Conservation (phyloP, 495 filamentous ascomycete genomes). For the Amorphotheca resinae region DNA sequence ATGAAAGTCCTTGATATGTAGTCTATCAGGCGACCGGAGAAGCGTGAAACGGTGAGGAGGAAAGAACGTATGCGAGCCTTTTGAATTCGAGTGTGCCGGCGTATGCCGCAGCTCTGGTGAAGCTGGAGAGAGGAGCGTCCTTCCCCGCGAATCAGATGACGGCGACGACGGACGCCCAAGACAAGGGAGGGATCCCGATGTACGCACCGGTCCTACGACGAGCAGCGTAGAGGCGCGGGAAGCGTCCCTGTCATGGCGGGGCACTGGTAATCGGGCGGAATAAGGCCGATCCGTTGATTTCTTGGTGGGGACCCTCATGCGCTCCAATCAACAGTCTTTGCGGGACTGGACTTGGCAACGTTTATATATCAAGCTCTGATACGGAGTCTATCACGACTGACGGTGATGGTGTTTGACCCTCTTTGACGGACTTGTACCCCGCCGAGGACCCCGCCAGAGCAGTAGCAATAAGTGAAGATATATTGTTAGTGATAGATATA, state of each 20-base stretch:
- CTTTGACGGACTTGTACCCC: too few species aligned
- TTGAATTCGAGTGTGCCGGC: too few species aligned
- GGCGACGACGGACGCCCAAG: background rate
- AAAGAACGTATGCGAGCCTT: too few species aligned
- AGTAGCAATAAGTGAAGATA: too few species aligned
- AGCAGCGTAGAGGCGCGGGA: background rate
- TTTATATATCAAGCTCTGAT: too few species aligned
- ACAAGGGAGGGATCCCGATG: background rate
- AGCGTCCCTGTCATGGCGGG: background rate
- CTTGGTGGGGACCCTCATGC: background rate
- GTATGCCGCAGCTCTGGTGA: too few species aligned
- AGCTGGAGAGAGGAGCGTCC: too few species aligned
- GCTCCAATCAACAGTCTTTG: conserved; percentile 4
- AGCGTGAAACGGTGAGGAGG: background rate
- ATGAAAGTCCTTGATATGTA: background rate
- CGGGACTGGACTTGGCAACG: too few species aligned
- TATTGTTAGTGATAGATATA: too few species aligned
- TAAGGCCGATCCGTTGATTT: background rate
- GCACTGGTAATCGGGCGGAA: background rate
- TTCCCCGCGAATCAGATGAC: background rate
- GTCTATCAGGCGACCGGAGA: background rate
- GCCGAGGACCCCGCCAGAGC: too few species aligned
- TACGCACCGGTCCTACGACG: background rate
- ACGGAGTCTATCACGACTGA: too few species aligned
- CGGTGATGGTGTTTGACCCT: too few species aligned